Base-by-base conservation (phyloP, 345 rosid species). In the Alliaria petiolata region DNA sequence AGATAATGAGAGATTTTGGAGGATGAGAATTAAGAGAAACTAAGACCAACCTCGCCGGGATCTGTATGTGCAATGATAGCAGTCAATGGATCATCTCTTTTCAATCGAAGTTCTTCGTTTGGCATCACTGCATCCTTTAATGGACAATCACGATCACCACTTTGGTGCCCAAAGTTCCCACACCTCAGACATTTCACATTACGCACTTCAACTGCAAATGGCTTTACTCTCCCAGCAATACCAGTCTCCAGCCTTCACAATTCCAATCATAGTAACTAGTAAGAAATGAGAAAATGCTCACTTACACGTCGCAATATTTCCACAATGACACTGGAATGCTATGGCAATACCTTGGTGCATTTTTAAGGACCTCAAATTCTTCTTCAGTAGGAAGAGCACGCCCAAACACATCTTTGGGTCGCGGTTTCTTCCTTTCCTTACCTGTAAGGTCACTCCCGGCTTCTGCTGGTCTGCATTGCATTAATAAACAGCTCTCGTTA, bases 71-170 rank as follows among this genome's bases (percentile, higher is more conserved):
- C 96, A 67, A 85, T 49, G 57, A 95, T 95, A 65, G 97, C 86
- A 68, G 91, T 88, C 88, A 95, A 83, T 11, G 97, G 97, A 62
- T 95, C 96, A 73, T 95, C 99, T 82, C 99, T 85, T 83, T 85
- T 95, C 75, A 95, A 46, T 65, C 97, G 90, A 72, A 58, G 84
- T 82, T 89, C 96, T 77, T 95, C 99, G 69, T 83, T 88, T 47
- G 99, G 99, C 97, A 95, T 95, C 59, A 89, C 89, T 72, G 60
- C 92, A 89, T 95, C 99, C 88, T 88, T 95, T 78, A 95, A 45
- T 38, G 96, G 98, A 68, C 99, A 95, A 61, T 95, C 96, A 79
- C 93, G 95, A 70, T 95, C 98, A 74, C 99, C 97, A 70, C 96
- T 91, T 83, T 95, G 97, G 63, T 91, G 99, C 25, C 99, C 99